Conservation (phyloP, 2,329 filamentous ascomycete genomes). For the Paecilomyces variotii region DNA sequence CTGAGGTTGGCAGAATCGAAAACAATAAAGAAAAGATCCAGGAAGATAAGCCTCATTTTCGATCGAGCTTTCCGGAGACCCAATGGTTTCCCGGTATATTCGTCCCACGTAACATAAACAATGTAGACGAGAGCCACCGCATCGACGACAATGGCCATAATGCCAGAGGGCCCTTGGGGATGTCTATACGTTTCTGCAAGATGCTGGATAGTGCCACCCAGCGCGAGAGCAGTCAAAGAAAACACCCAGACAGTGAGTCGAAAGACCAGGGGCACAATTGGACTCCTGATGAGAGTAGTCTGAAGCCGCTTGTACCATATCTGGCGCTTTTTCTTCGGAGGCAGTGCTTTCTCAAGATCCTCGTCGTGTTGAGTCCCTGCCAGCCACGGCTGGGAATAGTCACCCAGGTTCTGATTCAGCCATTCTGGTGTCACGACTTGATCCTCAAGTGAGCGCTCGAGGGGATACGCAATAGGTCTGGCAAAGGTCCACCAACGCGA, state of each 20-base stretch:
- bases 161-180: slow-evolving; percentile 64
- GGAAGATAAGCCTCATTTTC: slow-evolving; percentile 81
- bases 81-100: slow-evolving; percentile 89
- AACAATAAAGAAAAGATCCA: slow-evolving; percentile 94
- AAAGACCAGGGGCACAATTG: slow-evolving; percentile 77
- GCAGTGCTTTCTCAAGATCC: slow-evolving; percentile 43
- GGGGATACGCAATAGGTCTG: slow-evolving; percentile 35
- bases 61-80: slow-evolving; percentile 74
- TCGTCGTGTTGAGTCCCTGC: slow-evolving; percentile 40
- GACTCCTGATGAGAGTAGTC: slow-evolving; percentile 65
- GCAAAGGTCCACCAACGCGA: slow-evolving; percentile 42
- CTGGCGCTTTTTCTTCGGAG: slow-evolving; percentile 42
- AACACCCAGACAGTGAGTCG: slow-evolving; percentile 76
- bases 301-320: slow-evolving; percentile 55
- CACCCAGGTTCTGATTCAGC: slow-evolving; percentile 36
- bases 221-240: slow-evolving; percentile 69
- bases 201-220: slow-evolving; percentile 67
- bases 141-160: slow-evolving; percentile 86
- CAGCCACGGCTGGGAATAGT: slow-evolving; percentile 41
- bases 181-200: slow-evolving; percentile 42
- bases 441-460: slow-evolving; percentile 24
- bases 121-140: slow-evolving; percentile 83
- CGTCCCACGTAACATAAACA: slow-evolving; percentile 88
- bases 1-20: slow-evolving; percentile 92
- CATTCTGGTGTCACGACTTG: slow-evolving; percentile 39